Evolutionary conservation across 305 asterid species (phyloP).

Genomic region (Ilex paraguariensis): DNA sequence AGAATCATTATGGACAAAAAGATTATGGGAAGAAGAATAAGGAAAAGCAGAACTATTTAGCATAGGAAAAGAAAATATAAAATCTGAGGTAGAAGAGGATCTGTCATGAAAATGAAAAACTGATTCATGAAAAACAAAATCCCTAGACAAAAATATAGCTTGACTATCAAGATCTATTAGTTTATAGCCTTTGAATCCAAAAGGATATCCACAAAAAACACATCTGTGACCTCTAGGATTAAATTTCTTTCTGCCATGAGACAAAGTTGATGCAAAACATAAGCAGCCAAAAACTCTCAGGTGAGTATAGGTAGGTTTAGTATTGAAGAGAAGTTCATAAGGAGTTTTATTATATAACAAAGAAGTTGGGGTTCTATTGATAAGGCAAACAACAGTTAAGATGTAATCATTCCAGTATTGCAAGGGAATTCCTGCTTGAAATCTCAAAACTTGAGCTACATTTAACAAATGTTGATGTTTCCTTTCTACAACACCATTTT

Average conservation of each 20-base stretch:
- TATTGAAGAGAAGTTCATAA: background rate
- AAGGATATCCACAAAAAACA: background rate
- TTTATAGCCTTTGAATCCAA: background rate
- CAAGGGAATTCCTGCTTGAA: too few species aligned
- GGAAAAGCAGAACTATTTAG: background rate
- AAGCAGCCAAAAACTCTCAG: background rate
- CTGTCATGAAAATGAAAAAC: background rate
- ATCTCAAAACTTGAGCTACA: too few species aligned
- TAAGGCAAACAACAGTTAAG: background rate
- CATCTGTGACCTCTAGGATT: background rate
- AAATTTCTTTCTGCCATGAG: background rate
- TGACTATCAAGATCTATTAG: background rate
- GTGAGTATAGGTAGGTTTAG: background rate
- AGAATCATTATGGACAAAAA: too few species aligned
- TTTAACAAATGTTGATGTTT: too few species aligned
- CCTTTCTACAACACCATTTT: too few species aligned
- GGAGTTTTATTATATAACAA: background rate
- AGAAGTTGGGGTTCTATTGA: background rate
- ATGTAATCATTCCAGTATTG: too few species aligned
- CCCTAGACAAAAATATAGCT: background rate
- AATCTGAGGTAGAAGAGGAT: background rate
- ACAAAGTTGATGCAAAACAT: background rate
- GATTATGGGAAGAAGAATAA: background rate
- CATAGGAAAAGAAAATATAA: background rate
- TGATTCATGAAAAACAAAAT: background rate